Evolutionary conservation across 129 eudicot genomes (phyloP), one percentile per base, ranked within the genome.

Genomic region (Sambucus nigra): DNA sequence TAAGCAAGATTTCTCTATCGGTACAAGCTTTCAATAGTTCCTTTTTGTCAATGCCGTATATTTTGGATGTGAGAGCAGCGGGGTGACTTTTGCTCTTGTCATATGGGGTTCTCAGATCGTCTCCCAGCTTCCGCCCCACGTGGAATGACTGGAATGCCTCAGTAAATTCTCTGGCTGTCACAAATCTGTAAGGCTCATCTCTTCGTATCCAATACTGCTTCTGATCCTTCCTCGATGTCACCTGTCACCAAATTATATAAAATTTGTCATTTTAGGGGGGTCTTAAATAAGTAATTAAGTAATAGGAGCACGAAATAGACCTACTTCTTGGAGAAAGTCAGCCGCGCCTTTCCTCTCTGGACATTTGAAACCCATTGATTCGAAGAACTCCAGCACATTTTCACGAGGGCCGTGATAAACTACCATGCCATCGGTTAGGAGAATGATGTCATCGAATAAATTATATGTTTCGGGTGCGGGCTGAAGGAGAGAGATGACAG

Each of bases 201-300:
- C 64, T 65, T 20, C 67, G 68, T 22, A 39, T 21, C 97, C 97
- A 88, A 41, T 83, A 88, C 49, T 84, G 97, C 24, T 60, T 7
- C 58, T 88, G 97, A 68, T 88, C 97, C 68, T 88, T 80, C 82
- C 67, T 80, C 32, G 97, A 88, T 42, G 94, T 88, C 64, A 88
- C 97, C 83, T 76, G 64, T 53, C 53, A 33, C 4, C 25, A 46
- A 69, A 18, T 29, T 40, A 33, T n/a, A n/a, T n/a, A n/a, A n/a
- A 18, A 7, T 17, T 26, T 25, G 25, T 15, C 13, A 14, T 40
- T 13, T 13, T 42, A n/a, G 48, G 15, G 19, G 4, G 48, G 5
- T n/a, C n/a, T 40, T 3, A n/a, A 40, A 5, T 5, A 13, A 39
- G 21, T 5, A 55, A 19, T 11, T 35, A 19, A 59, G 24, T 12